These are phyloP conservation scores for Penicillium sclerotiorum DNA, from an alignment of 2,329 filamentous ascomycete species.

Conservation along the genomic window DNA sequence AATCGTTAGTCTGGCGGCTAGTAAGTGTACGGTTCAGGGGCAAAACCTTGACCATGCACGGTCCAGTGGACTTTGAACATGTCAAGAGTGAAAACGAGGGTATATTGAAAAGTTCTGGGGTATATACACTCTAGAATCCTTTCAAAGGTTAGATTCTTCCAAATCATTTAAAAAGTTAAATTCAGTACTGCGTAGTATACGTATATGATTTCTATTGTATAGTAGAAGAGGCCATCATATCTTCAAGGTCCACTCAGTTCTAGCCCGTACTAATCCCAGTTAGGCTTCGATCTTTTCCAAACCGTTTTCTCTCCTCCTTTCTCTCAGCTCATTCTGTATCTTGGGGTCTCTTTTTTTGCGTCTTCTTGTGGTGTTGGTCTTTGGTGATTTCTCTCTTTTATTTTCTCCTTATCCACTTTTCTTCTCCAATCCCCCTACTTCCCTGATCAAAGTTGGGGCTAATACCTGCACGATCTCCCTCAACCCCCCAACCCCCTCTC, in stretches of 20 bases:
- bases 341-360: constrained; percentile 7
- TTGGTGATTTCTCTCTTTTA: constrained; percentile 8
- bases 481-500: not conserved
- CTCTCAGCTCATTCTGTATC: not conserved
- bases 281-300: constrained; percentile 4
- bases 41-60: not conserved
- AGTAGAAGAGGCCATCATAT: too few species aligned
- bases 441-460: not conserved
- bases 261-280: constrained; percentile 15
- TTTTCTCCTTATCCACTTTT: constrained; percentile 6
- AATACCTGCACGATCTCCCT: constrained; percentile 2
- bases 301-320: constrained; percentile 1
- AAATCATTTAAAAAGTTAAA: too few species aligned
- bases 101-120: too few species aligned
- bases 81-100: too few species aligned
- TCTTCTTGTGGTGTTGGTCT: too few species aligned
- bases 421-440: constrained; percentile 1
- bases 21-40: constrained; percentile 4
- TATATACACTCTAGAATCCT: too few species aligned
- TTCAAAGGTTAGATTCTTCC: too few species aligned
- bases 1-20: not conserved
- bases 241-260: too few species aligned
- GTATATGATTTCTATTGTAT: too few species aligned
- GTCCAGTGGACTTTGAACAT: not conserved
- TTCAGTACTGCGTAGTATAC: too few species aligned